Conservation (phyloP, 2,329 filamentous ascomycete genomes). For the Alternaria sp. region DNA sequence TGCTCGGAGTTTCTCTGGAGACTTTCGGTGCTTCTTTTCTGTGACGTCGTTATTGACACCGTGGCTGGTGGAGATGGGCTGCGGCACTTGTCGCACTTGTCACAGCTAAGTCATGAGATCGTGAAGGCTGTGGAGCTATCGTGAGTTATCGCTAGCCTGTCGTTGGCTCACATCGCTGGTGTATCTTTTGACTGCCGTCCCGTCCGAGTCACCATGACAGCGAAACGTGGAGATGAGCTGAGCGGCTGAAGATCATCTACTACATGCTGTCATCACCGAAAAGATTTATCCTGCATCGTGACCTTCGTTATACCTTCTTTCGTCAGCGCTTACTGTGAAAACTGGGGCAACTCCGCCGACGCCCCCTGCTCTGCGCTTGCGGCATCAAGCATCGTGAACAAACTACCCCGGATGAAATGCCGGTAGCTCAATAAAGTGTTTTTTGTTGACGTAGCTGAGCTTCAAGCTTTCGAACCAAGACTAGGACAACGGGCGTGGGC, state of each 20-base stretch:
- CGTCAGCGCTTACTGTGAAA: background rate
- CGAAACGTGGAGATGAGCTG: conserved; percentile 7
- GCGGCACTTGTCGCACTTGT: background rate
- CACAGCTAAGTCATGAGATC: conserved; percentile 12
- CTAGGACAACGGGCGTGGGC: background rate
- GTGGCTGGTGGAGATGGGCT: background rate
- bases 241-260: background rate
- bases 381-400: background rate
- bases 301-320: background rate
- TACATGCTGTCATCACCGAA: background rate
- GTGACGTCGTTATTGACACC: conserved; percentile 8
- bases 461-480: background rate
- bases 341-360: background rate
- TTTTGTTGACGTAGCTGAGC: background rate
- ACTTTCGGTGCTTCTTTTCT: conserved; percentile 4
- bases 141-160: conserved; percentile 17
- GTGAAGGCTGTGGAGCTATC: conserved; percentile 15
- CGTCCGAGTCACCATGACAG: conserved; percentile 13
- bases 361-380: background rate
- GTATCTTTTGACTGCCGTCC: conserved; percentile 8
- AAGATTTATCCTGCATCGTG: conserved; percentile 3
- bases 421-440: conserved; percentile 1
- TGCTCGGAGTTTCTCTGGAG: conserved; percentile 12
- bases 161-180: conserved; percentile 2
- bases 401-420: background rate